Evolutionary conservation across 163 green algal species (phyloP).

Genomic region (Volvox carteri): DNA sequence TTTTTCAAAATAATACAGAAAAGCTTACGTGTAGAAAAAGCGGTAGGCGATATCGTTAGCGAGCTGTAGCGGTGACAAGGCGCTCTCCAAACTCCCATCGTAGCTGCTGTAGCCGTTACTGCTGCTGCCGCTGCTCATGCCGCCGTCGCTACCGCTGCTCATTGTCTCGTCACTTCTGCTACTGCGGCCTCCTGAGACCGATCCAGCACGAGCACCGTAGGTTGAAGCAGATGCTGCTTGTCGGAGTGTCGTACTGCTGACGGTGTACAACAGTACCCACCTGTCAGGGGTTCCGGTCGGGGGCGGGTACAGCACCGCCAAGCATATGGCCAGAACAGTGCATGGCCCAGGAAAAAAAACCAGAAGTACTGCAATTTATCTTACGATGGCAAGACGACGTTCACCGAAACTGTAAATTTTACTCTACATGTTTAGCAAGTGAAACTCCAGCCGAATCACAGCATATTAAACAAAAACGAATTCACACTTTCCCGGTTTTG

Average conservation of each 20-base stretch:
- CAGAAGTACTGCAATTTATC: too few species aligned
- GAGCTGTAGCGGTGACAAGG: slow-evolving; percentile 42
- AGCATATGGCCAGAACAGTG: neutral
- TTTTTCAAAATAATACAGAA: too few species aligned
- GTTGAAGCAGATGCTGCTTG: neutral
- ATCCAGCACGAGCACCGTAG: neutral
- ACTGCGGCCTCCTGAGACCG: neutral
- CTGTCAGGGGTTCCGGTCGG: neutral
- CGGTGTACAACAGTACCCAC: slow-evolving; percentile 50
- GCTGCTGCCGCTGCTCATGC: neutral
- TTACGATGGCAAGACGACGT: too few species aligned
- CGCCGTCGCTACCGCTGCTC: neutral
- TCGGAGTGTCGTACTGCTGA: neutral
- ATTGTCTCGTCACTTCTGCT: neutral
- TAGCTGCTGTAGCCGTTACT: neutral
- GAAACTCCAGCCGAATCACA: too few species aligned
- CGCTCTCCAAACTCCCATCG: neutral
- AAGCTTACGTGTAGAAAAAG: slow-evolving; percentile 51
- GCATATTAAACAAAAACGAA: too few species aligned
- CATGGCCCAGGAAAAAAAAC: too few species aligned
- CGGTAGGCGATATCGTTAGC: slow-evolving; percentile 29
- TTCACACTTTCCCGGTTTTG: too few species aligned
- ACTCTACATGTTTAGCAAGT: too few species aligned
- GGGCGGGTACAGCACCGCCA: neutral
- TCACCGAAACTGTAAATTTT: too few species aligned